Evolutionary conservation across 1,284 basidiomycete genomes (phyloP), one percentile per base, ranked within the genome.

Genomic region (Apiotrichum veenhuisii): DNA sequence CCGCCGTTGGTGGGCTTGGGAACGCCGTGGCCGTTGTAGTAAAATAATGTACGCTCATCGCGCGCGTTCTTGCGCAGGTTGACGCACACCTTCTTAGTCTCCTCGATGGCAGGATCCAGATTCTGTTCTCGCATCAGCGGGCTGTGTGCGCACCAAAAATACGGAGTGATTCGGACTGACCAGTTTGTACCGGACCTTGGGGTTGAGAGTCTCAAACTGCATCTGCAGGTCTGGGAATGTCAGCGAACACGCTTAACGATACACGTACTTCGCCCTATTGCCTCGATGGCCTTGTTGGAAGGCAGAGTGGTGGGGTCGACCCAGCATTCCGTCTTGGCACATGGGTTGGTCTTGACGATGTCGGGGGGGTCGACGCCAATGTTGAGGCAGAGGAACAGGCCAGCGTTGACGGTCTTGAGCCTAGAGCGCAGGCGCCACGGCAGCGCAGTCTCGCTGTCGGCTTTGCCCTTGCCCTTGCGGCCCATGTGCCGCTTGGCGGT

Each of bases 21-120:
- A 17, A 98, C 95, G 34, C 95, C 95, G 65, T 97, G 96, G 3
- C 95, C 96, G 68, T 98, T 98, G 80, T 98, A 98, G 78, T 98
- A 94, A 77, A 98, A 97, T 37, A 98, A 81, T 14, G 93, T 87
- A 2, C 96, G 87, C 71, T 98, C 96, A 52, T 95, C 90, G 72
- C 93, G 91, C 2, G 95, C 92, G 52, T 87, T 85, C 69, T 89
- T 89, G 54, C 95, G 86, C 51, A 96, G 78, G 36, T 84, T 86
- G 57, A 87, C 83, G 72, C 93, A 97, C 70, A 93, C 91, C 55
- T 89, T 87, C 71, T 91, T 89, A 43, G 95, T 83, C 68, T 98
- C 95, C 70, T 98, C 94, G 63, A 95, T 88, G 1, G 91, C 89
- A 11, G 96, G 96, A 72, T 98, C 95, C 26, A 97, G 82, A 66